Evolutionary conservation across 371 early-diverging fungal species (phyloP).

Genomic region (Coemansia sp.): DNA sequence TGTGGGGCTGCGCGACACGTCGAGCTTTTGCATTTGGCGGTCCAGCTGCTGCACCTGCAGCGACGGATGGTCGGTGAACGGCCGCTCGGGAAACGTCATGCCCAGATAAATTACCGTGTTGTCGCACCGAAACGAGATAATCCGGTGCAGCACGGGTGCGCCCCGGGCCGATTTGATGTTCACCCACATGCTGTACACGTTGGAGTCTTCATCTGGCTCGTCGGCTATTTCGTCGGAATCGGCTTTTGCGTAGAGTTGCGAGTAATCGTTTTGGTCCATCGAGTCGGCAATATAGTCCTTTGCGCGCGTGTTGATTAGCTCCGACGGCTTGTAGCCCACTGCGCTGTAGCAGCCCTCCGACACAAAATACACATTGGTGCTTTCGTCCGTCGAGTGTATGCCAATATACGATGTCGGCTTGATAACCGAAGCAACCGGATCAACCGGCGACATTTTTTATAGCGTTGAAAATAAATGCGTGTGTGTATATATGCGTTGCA

Average conservation of each 20-base stretch:
- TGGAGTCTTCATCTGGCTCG: slow-evolving; percentile 14
- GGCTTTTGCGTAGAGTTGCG: slow-evolving; percentile 10
- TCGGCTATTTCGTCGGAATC: too few relatives aligned
- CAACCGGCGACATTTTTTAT: too few relatives aligned
- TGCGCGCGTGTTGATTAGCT: slow-evolving; percentile 20
- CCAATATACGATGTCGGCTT: slow-evolving; percentile 16
- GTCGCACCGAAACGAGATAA: slow-evolving; percentile 36
- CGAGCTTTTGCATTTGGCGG: slow-evolving; percentile 22
- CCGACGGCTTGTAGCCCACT: slow-evolving; percentile 24
- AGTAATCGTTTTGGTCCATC: slow-evolving; percentile 16
- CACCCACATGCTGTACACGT: slow-evolving; percentile 38
- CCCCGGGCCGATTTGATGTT: slow-evolving; percentile 26
- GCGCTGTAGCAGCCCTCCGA: slow-evolving; percentile 29
- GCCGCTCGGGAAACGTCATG: slow-evolving; percentile 27
- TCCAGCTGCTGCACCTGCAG: slow-evolving; percentile 41
- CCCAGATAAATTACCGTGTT: slow-evolving; percentile 25
- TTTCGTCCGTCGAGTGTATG: slow-evolving; percentile 24
- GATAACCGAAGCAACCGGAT: not conserved
- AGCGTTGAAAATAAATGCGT: too few relatives aligned
- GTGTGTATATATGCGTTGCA: too few relatives aligned
- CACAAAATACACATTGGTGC: slow-evolving; percentile 28
- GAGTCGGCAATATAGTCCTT: slow-evolving; percentile 33
- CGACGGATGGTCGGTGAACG: slow-evolving; percentile 20
- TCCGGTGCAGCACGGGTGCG: slow-evolving; percentile 24
- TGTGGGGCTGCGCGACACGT: slow-evolving; percentile 11